Evolutionary conservation across 495 filamentous ascomycete genomes (phyloP).

Genomic region (Beverwykella pulmonaria): DNA sequence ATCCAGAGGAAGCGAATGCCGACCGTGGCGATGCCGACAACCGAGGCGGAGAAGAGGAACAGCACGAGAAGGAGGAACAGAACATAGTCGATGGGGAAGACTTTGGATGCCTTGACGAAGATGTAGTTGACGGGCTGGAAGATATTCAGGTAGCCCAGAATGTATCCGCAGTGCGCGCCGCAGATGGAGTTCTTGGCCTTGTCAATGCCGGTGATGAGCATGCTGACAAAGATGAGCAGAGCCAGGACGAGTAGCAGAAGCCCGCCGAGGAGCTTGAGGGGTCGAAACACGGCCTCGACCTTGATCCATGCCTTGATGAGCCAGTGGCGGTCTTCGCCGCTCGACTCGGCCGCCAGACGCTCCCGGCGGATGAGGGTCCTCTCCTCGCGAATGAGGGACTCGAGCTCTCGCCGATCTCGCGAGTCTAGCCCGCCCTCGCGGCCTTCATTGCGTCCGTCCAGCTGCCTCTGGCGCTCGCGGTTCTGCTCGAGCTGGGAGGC

Average conservation of each 20-base stretch:
- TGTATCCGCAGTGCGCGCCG: slow-evolving; percentile 87
- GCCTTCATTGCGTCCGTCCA: slow-evolving; percentile 83
- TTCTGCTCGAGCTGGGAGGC: slow-evolving; percentile 79
- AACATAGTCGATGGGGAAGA: slow-evolving; percentile 91
- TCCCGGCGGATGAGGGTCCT: slow-evolving; percentile 87
- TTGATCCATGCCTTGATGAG: slow-evolving; percentile 75
- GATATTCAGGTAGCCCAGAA: slow-evolving; percentile 85
- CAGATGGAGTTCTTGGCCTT: slow-evolving; percentile 94
- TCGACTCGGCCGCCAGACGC: slow-evolving; percentile 78
- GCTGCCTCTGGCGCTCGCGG: slow-evolving; percentile 84
- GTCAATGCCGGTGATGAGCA: slow-evolving; percentile 94
- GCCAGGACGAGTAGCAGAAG: slow-evolving; percentile 72
- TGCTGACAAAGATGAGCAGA: slow-evolving; percentile 79
- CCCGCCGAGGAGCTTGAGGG: slow-evolving; percentile 83
- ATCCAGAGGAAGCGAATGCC: slow-evolving; percentile 97
- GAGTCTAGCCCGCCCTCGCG: slow-evolving; percentile 71
- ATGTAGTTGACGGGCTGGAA: slow-evolving; percentile 95
- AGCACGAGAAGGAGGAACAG: slow-evolving; percentile 81
- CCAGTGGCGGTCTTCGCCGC: slow-evolving; percentile 69
- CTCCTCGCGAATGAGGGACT: slow-evolving; percentile 84
- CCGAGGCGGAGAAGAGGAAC: slow-evolving; percentile 81
- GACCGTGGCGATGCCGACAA: slow-evolving; percentile 80
- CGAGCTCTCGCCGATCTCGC: slow-evolving; percentile 86
- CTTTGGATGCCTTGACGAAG: slow-evolving; percentile 76
- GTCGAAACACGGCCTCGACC: slow-evolving; percentile 73